A percentile compares a stretch with the other conserved stretches of the same genome.
Conservation (phyloP, 2,329 filamentous ascomycete genomes). For the Atkinsonella texensis region DNA sequence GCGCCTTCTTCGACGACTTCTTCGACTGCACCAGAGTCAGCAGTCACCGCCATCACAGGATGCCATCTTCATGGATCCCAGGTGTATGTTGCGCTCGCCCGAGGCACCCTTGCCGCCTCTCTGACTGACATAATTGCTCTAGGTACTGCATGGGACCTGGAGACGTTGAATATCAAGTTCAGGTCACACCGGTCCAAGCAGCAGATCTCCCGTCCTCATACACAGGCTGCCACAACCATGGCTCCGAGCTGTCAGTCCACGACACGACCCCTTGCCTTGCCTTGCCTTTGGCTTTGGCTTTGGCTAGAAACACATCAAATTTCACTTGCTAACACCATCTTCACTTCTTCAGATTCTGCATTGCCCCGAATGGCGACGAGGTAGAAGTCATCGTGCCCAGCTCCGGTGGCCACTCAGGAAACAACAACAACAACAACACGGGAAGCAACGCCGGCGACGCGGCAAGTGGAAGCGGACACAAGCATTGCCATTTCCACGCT, state of each 20-base stretch:
- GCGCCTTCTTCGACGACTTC: constrained; percentile 16
- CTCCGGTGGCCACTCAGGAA: constrained; percentile 12
- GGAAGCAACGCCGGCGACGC: neutral
- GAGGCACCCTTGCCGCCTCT: too few relatives aligned
- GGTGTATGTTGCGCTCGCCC: constrained; percentile 18
- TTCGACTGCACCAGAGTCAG: constrained; percentile 10
- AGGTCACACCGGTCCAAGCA: constrained; percentile 39
- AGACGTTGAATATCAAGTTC: constrained; percentile 29
- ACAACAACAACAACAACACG: neutral
- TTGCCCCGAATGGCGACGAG: constrained; percentile 47
- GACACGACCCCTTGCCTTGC: neutral
- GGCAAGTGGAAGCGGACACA: constrained; percentile 7
- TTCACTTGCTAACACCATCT: neutral
- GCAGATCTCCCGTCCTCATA: constrained; percentile 46
- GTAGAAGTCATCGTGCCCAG: constrained; percentile 36
- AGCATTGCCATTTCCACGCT: constrained; percentile 52
- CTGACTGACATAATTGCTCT: neutral
- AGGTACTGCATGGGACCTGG: constrained; percentile 32
- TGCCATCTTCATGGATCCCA: constrained; percentile 30
- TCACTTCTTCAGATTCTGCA: constrained; percentile 40
- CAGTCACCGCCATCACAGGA: constrained; percentile 25
- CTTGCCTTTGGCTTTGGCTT: constrained; percentile 2
- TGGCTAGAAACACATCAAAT: neutral
- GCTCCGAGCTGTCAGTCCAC: constrained; percentile 34
- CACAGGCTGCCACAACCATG: constrained; percentile 54